These are phyloP conservation scores for Mortierella claussenii DNA, from an alignment of 192 early-diverging fungal genomes.

Conservation along the genomic window DNA sequence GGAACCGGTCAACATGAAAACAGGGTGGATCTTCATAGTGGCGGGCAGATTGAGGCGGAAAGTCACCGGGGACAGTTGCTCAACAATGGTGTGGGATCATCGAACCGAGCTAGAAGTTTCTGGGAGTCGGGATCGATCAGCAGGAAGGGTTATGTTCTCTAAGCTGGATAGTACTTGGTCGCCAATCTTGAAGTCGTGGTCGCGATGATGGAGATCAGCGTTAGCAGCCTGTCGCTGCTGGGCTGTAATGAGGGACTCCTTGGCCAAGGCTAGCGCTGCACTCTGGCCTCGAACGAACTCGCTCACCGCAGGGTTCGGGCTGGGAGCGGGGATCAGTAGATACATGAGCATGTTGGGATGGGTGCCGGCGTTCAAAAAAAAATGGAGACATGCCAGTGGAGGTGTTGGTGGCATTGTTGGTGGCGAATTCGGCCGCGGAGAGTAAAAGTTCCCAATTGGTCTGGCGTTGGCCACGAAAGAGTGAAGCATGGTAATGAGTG, in stretches of 20 bases:
- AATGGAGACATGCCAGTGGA: constrained; percentile 46
- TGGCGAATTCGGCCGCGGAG: constrained; percentile 57
- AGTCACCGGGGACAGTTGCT: constrained; percentile 5
- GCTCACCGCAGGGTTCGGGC: neutral
- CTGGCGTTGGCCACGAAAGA: constrained; percentile 10
- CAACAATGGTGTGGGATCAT: constrained; percentile 8
- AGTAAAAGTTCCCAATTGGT: constrained; percentile 59
- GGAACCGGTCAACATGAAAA: constrained; percentile 17
- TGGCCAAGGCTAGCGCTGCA: neutral
- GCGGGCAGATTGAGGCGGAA: constrained; percentile 11
- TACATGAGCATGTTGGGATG: constrained; percentile 21
- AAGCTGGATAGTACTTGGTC: neutral
- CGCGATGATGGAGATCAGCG: neutral
- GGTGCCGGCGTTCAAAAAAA: constrained; percentile 27
- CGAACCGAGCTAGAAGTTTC: constrained; percentile 4
- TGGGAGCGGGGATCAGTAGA: neutral
- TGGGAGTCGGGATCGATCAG: neutral
- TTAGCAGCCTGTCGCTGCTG: constrained; percentile 1
- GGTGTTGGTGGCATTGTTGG: constrained; percentile 58
- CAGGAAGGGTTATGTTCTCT: neutral
- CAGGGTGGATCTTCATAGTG: constrained; percentile 9
- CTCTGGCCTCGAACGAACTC: neutral
- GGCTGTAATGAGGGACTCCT: neutral
- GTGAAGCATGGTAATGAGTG: constrained; percentile 1
- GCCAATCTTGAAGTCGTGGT: constrained; percentile 12